Evolutionary conservation across 192 early-diverging fungal species (phyloP), one percentile per base, ranked within the genome.

Genomic region (Rhizophagus clarus): DNA sequence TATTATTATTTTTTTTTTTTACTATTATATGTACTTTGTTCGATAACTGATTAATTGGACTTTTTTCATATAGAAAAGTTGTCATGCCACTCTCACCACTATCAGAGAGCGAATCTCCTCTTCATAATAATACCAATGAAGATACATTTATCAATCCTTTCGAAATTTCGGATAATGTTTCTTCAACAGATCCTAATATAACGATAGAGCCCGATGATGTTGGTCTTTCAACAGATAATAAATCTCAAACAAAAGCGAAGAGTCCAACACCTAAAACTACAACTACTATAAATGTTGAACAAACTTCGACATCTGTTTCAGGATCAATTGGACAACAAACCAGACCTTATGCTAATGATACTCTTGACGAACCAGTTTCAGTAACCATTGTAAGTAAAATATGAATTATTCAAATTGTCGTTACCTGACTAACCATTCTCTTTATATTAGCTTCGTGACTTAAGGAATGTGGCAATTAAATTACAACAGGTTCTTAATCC

Each of bases 281-380:
- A 31, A 68, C 42, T 32, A 26, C 26, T 28, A 68, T 47, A 3
- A 31, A 14, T 42, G 10, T 42, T 31, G 40, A 45, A 26, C 37
- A 34, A 74, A n/a, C 76, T 11, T 64, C 60, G 24, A 31, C 64
- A 45, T 15, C 56, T 17, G 64, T 78, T 14, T 31, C 17, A 32
- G 76, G 63, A 31, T 37, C 29, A 26, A 78, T 29, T 26, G 63
- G 76, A 32, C 26, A 61, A 49, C 31, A 29, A 37, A 15, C 28
- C 32, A 62, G 56, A 56, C 31, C 29, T 49, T 78, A 40, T 49
- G 76, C 17, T 49, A 67, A 24, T 29, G 85, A 97, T 86, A 99
- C 97, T 22, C 88, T 99, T 22, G 97, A 99, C 86, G 97, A 99
- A 82, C 97, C 97, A 37, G 95, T 99, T 12, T 91, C 91, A 74